A percentile compares a stretch with the other conserved stretches of the same genome.
These are phyloP conservation scores for Noccaea bulbosa DNA, from an alignment of 345 rosid species.

Conservation along the genomic window DNA sequence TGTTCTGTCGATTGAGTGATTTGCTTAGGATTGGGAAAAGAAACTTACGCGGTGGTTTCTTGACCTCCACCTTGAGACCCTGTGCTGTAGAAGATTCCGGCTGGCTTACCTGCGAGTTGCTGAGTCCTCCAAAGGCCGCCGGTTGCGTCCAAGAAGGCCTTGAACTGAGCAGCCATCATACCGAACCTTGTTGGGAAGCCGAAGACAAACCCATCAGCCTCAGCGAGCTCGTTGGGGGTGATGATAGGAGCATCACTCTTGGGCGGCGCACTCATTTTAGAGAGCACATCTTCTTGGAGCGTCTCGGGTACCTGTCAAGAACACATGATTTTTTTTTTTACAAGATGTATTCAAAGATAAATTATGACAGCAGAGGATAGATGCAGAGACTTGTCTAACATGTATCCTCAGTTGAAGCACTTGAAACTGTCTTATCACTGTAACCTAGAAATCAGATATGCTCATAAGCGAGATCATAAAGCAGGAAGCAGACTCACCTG, in stretches of 20 bases:
- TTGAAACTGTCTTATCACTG: background rate
- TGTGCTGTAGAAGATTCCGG: conserved; percentile 91
- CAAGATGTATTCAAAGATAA: background rate
- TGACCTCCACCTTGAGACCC: conserved; percentile 99
- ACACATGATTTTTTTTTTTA: background rate
- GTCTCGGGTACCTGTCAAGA: conserved; percentile 79
- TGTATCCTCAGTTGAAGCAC: background rate
- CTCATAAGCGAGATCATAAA: background rate
- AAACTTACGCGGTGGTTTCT: conserved; percentile 89
- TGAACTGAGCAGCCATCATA: conserved; percentile 97
- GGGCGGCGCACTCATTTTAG: conserved; percentile 88
- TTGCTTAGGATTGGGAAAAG: background rate
- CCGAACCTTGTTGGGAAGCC: conserved; percentile 98
- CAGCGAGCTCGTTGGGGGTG: conserved; percentile 72
- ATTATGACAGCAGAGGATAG: background rate
- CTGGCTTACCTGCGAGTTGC: conserved; percentile 92
- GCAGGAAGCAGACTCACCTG: conserved; percentile 54
- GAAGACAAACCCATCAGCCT: conserved; percentile 86
- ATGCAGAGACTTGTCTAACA: background rate
- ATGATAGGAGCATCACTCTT: conserved; percentile 78
- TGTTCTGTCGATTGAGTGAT: background rate
- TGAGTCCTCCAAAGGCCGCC: conserved; percentile 95
- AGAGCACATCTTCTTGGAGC: conserved; percentile 76
- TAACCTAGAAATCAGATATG: background rate
- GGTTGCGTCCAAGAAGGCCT: conserved; percentile 89